phyloP scores from a whole-genome alignment of 306 rosid genomes.

The Crataegus laevigata region DNA sequence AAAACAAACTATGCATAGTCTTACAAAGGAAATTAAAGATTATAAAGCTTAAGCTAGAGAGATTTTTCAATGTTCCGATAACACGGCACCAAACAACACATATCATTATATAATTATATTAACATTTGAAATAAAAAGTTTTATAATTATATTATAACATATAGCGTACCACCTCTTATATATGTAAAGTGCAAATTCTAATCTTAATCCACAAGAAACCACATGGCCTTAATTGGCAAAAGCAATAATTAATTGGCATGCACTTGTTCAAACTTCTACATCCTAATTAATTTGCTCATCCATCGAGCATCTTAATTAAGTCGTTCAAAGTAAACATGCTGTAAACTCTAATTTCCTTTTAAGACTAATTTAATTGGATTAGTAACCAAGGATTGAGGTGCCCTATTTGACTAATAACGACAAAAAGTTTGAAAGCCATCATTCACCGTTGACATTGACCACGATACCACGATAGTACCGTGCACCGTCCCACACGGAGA shows the following conservation, averaged over 20 bases:
- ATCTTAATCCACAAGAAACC: not conserved
- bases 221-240: not conserved
- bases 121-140: no score
- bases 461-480: not conserved
- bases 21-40: not conserved
- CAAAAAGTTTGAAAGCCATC: not conserved
- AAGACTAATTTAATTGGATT: not conserved
- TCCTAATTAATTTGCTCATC: not conserved
- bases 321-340: not conserved
- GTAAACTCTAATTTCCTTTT: not conserved
- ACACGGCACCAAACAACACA: no score
- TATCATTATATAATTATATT: no score
- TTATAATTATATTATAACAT: no score
- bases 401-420: not conserved
- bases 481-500: constrained; percentile 10
- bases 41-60: not conserved
- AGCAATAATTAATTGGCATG: not conserved
- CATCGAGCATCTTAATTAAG: not conserved
- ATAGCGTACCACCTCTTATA: no score
- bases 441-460: not conserved
- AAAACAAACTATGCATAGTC: not conserved
- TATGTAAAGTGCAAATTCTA: no score
- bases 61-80: no score
- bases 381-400: not conserved
- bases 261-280: not conserved